Evolutionary conservation across 768 basidiomycete species (phyloP).

Genomic region (Tephrocybe sp.): DNA sequence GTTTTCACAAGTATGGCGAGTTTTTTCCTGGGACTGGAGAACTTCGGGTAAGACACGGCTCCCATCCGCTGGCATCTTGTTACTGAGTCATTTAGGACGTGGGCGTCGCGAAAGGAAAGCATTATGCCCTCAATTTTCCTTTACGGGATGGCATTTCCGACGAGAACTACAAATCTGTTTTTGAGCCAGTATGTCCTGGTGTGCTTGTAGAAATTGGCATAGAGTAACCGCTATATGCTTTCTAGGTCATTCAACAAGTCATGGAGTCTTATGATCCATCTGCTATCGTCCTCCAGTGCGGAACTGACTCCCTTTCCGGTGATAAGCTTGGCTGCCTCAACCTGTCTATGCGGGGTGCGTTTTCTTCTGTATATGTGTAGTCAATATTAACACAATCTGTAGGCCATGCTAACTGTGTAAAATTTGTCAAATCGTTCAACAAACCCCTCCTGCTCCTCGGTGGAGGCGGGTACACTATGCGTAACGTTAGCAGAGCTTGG

Average conservation of each 20-base stretch:
- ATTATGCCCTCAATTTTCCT: slow-evolving; percentile 94
- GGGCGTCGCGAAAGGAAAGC: slow-evolving; percentile 90
- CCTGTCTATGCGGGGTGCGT: slow-evolving; percentile 85
- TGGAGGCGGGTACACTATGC: slow-evolving; percentile 98
- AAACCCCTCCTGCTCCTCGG: slow-evolving; percentile 92
- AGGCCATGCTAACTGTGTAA: slow-evolving; percentile 97
- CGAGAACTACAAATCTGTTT: slow-evolving; percentile 91
- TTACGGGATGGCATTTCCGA: slow-evolving; percentile 93
- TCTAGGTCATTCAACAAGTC: slow-evolving; percentile 85
- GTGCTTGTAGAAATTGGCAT: neutral
- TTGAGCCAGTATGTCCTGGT: slow-evolving; percentile 74
- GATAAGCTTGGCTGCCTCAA: slow-evolving; percentile 97
- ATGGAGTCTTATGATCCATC: slow-evolving; percentile 95
- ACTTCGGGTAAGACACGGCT: slow-evolving; percentile 58
- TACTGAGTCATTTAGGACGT: slow-evolving; percentile 58
- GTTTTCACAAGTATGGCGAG: slow-evolving; percentile 98
- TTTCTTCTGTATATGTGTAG: neutral
- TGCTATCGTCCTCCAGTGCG: slow-evolving; percentile 95
- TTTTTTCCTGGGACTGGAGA: slow-evolving; percentile 99
- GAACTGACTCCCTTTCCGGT: slow-evolving; percentile 93
- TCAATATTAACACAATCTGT: neutral
- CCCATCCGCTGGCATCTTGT: slow-evolving; percentile 2
- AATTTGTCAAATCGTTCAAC: slow-evolving; percentile 95
- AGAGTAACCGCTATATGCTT: neutral
- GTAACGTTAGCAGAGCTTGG: slow-evolving; percentile 95